Evolutionary conservation across 1,139 yeast species (phyloP), one percentile per base, ranked within the genome.

Genomic region (Yamadazyma spencermartinsiae): DNA sequence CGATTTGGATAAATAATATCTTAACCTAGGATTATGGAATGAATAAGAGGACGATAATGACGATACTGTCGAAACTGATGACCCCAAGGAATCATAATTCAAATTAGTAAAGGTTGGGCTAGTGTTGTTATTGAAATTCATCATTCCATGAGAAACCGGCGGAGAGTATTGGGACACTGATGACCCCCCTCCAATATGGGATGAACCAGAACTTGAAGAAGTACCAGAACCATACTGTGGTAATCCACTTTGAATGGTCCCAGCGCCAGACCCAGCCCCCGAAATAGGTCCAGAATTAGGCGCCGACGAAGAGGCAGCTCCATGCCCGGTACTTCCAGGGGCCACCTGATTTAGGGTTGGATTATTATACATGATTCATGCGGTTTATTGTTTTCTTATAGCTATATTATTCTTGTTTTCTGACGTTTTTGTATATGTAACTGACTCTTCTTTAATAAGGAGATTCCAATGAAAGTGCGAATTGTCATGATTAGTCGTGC

Each of bases 1-100:
- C 26, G 82, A 79, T 51, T 80, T 80, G 20, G 82, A 76, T 36
- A 71, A 57, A 52, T 70, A 71, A 50, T 70, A 71, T 50, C 76
- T 61, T 46, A 70, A 63, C 34, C 75, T 54, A 3, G 76, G 74
- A 29, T 67, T 68, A 41, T 68, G 74, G 49, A 65, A 64, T 21
- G 68, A 61, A 45, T 68, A 68, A 41, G 52, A 58, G 23, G 67
- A 53, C 7, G 55, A 41, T 23, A 38, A 34, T n/a, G 52, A 45
- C 17, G 49, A 44, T 1, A 46, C 43, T n/a, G 51, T 37, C 17
- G 56, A 52, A 14, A 45, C 32, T 10, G 49, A 44, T 4, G 51
- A 45, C 14, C 47, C 49, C 33, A 58, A 48, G 44, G 58, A 46
- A 46, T 52, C 42, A 48, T 47, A 48, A 42, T 56, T 61, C 23